Percentiles rank a stretch among this genome's conserved stretches.
These are phyloP conservation scores for Zalaria sp. DNA, from an alignment of 2,329 filamentous ascomycete species.

Conservation along the genomic window DNA sequence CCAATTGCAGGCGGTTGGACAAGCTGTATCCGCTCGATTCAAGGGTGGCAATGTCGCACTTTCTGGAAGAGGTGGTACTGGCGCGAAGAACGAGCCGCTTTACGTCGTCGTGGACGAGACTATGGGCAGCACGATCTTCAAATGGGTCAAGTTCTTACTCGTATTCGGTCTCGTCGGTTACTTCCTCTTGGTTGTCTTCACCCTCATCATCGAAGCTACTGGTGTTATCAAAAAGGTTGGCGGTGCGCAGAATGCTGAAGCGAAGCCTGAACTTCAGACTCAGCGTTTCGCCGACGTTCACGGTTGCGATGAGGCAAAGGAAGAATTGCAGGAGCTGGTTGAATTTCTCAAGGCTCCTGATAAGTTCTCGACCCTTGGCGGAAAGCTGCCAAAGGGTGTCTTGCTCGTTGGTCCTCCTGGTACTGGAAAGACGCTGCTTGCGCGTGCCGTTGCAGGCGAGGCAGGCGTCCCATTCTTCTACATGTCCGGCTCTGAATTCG, in stretches of 20 bases:
- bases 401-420: constrained; percentile 88
- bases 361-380: constrained; percentile 83
- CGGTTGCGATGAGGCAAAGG: constrained; percentile 95
- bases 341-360: constrained; percentile 92
- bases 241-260: constrained; percentile 60
- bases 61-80: constrained; percentile 40
- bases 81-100: constrained; percentile 70
- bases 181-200: constrained; percentile 62
- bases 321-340: constrained; percentile 91
- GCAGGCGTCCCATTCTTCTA: constrained; percentile 98
- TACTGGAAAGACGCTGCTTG: constrained; percentile 92
- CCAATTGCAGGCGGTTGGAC: constrained; percentile 64
- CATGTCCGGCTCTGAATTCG: constrained; percentile 98
- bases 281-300: constrained; percentile 89
- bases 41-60: constrained; percentile 52
- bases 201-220: constrained; percentile 68
- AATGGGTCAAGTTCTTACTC: constrained; percentile 78
- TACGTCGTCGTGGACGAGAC: constrained; percentile 95
- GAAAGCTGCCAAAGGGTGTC: constrained; percentile 93
- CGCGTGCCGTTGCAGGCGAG: constrained; percentile 89
- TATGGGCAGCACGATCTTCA: constrained; percentile 63
- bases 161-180: constrained; percentile 70
- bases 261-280: constrained; percentile 83
- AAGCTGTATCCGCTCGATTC: constrained; percentile 62
- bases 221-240: constrained; percentile 68